Conservation (phyloP, 768 basidiomycete species). For the Russula virescens region DNA sequence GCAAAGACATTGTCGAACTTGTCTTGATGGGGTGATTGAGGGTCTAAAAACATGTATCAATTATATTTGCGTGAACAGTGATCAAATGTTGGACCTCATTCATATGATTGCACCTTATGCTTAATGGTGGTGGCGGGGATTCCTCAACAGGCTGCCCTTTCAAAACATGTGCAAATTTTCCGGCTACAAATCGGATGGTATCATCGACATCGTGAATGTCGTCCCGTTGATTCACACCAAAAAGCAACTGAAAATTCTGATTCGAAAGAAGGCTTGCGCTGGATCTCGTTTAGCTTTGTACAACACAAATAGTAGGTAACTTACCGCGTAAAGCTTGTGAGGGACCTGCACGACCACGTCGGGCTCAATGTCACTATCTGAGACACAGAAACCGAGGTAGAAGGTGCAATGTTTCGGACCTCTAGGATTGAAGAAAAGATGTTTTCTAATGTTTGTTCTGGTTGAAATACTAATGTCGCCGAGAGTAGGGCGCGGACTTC, state of each 20-base stretch:
- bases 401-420: conserved; percentile 46
- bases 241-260: conserved; percentile 43
- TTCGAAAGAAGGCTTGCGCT: conserved; percentile 43
- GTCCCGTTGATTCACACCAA: conserved; percentile 39
- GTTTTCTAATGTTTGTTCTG: conserved; percentile 43
- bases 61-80: not conserved
- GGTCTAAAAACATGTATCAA: conserved; percentile 2
- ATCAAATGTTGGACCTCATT: conserved; percentile 16
- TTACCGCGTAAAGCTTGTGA: conserved; percentile 39
- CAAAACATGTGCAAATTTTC: conserved; percentile 46
- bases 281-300: conserved; percentile 3
- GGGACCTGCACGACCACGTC: conserved; percentile 51
- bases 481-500: conserved; percentile 58
- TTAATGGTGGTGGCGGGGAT: conserved; percentile 26
- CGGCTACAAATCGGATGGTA: conserved; percentile 46
- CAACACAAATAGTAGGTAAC: conserved; percentile 28
- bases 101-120: conserved; percentile 24
- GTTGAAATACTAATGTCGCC: conserved; percentile 44
- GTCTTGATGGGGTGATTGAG: conserved; percentile 24
- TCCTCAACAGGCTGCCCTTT: conserved; percentile 34
- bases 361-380: conserved; percentile 66
- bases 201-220: conserved; percentile 36
- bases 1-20: conserved; percentile 39
- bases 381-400: conserved; percentile 41
- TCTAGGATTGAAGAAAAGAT: conserved; percentile 52